These are phyloP conservation scores for Trypanosoma mega DNA, from an alignment of 208 protist species.

Conservation along the genomic window DNA sequence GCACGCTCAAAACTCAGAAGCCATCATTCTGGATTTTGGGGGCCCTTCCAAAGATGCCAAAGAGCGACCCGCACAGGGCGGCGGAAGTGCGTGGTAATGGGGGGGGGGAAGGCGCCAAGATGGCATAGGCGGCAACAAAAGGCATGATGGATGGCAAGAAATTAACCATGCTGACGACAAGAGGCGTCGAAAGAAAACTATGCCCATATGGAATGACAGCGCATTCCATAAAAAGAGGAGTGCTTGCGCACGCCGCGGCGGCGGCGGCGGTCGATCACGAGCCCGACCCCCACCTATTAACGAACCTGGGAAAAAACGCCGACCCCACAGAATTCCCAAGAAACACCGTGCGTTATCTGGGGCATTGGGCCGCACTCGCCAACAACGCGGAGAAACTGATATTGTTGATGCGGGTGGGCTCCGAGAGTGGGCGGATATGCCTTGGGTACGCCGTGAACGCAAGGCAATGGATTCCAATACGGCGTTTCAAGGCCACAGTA, in stretches of 20 bases:
- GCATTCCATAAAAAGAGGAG: slow-evolving; percentile 1
- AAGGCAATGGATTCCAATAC: neutral
- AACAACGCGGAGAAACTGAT: neutral
- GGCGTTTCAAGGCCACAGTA: neutral
- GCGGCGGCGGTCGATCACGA: neutral
- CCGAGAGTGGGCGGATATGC: neutral
- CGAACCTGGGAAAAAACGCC: neutral
- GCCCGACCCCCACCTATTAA: neutral
- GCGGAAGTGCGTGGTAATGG: neutral
- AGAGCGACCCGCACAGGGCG: neutral
- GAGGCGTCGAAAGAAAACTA: neutral
- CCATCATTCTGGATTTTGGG: neutral
- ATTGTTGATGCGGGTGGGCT: neutral
- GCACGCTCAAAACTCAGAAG: neutral
- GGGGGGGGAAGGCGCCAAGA: neutral
- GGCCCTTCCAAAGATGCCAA: neutral
- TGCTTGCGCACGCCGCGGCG: neutral
- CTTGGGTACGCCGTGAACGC: neutral
- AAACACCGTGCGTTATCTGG: neutral
- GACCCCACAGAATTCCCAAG: neutral
- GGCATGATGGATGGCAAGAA: neutral
- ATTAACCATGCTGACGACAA: neutral
- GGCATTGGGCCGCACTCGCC: neutral
- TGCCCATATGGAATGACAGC: neutral
- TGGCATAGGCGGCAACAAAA: neutral